Base-by-base conservation (phyloP, 768 basidiomycete species). In the Boletus vinaceobasis region DNA sequence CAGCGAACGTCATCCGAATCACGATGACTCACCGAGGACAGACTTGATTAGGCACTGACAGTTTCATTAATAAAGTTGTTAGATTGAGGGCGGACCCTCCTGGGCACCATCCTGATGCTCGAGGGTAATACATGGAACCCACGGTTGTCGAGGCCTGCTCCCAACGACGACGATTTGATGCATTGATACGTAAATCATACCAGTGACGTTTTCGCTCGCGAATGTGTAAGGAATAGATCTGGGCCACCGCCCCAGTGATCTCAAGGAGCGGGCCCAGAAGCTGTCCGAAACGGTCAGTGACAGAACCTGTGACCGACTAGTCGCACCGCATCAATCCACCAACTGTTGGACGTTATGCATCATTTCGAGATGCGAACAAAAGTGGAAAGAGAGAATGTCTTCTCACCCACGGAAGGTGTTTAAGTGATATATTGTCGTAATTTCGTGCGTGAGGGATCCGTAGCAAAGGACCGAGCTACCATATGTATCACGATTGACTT, bases 21-120 rank as follows among this genome's bases (percentile, higher is more conserved):
- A 29, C 37, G 44, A 60, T 60, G 38, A 65, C 63, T 59, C 52
- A 60, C 66, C 56, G 53, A 51, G 46, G 37, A 46, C 40, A 46
- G 40, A 39, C 27, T 57, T 45, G 36, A 57, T 49, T 32, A 51
- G 50, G 17, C 33, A 38, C 17, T 4, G 33, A 39, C 40, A 35
- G 27, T n/a, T 27, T 53, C 43, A 45, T 55, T 52, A 53, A 58
- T 58, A 45, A 7, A 37, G 35, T 50, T 52, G 48, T 46, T 35
- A 47, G 38, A 33, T 49, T 8, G 43, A 43, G n/a, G 9, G 13
- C 36, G 7, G 40, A 36, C 56, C 19, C 42, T 29, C 17, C 9
- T 32, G 43, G 9, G 15, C 29, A 49, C 11, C 33, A 37, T 33
- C 37, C n/a, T 42, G 29, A 32, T 52, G 39, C n/a, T 54, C 38